Conservation (phyloP, 1,284 basidiomycete species). For the Rhodofomes roseus region DNA sequence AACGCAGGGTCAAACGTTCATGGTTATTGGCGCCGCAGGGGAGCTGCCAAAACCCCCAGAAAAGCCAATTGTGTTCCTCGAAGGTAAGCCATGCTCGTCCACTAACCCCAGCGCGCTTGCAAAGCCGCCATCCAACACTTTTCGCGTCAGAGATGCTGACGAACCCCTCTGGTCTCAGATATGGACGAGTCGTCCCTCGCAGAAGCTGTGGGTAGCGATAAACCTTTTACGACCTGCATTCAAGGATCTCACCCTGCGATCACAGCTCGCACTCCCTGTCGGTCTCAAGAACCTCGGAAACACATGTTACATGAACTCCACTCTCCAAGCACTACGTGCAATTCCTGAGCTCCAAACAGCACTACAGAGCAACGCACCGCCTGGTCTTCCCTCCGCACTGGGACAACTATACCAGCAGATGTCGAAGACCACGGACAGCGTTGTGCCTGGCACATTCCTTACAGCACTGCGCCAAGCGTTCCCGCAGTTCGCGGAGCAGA, state of each 20-base stretch:
- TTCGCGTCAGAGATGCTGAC: neutral
- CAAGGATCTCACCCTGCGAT: neutral
- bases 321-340: constrained; percentile 86
- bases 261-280: constrained; percentile 60
- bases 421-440: constrained; percentile 71
- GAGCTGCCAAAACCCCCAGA: constrained; percentile 86
- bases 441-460: constrained; percentile 77
- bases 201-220: constrained; percentile 55
- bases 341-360: constrained; percentile 85
- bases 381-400: constrained; percentile 52
- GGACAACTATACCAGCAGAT: constrained; percentile 75
- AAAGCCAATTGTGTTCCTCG: constrained; percentile 78
- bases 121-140: no score
- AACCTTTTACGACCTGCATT: neutral
- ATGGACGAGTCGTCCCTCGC: constrained; percentile 84
- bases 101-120: neutral
- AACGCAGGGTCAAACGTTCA: constrained; percentile 69
- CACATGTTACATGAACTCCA: constrained; percentile 96
- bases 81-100: constrained; percentile 41
- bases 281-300: constrained; percentile 79
- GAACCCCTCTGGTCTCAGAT: constrained; percentile 44
- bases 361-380: constrained; percentile 45
- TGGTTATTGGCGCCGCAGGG: constrained; percentile 90
- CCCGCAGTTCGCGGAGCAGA: constrained; percentile 88
- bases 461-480: constrained; percentile 71